Conservation (phyloP, 2,329 filamentous ascomycete genomes). For the Botryotinia convoluta region DNA sequence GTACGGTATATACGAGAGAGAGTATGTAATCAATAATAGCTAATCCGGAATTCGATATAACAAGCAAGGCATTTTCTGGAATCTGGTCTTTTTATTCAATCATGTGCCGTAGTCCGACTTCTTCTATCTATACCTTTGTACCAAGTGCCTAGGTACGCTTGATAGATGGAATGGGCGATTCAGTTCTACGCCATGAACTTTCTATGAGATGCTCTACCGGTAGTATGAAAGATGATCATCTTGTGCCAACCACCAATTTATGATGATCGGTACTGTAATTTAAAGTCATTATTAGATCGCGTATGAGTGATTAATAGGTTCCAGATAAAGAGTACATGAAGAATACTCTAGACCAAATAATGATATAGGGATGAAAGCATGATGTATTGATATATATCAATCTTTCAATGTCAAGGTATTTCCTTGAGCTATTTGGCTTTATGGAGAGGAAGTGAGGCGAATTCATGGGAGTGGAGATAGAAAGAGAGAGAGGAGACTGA, state of each 20-base stretch:
- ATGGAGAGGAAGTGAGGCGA: neutral
- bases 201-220: neutral
- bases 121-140: too few species aligned
- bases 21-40: neutral
- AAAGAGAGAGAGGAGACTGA: neutral
- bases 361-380: neutral
- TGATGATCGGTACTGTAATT: slow-evolving; percentile 5
- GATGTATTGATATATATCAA: neutral
- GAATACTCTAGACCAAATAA: neutral
- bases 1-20: neutral
- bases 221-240: neutral
- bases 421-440: neutral
- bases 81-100: neutral
- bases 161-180: neutral
- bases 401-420: neutral
- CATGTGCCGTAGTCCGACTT: neutral
- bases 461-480: neutral
- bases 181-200: slow-evolving; percentile 7
- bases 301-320: neutral
- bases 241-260: neutral
- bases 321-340: neutral
- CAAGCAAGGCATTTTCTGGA: neutral
- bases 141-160: neutral
- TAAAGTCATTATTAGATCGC: neutral
- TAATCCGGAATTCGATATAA: neutral